phyloP scores from a whole-genome alignment of 148 eudicot species.

The Camellia sinensis region DNA sequence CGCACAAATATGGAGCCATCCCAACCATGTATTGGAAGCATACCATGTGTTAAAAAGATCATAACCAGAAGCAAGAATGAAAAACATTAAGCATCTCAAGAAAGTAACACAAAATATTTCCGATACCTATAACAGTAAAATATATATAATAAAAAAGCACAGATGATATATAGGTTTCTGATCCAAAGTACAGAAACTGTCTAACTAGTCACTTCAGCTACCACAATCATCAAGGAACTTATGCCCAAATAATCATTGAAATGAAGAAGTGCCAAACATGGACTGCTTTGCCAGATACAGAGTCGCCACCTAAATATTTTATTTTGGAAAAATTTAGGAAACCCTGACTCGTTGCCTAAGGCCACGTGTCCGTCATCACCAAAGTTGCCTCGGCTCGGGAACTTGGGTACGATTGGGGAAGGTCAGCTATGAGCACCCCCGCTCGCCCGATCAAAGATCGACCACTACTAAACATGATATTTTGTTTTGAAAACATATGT shows the following conservation, averaged over 20 bases:
- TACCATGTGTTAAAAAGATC: constrained; percentile 12
- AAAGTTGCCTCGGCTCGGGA: no score
- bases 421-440: no score
- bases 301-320: no score
- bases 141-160: not conserved
- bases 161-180: constrained; percentile 11
- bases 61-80: constrained; percentile 7
- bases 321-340: no score
- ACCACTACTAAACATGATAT: no score
- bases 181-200: constrained; percentile 14
- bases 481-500: no score
- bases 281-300: no score
- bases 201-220: constrained; percentile 23
- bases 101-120: not conserved
- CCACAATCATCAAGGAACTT: constrained; percentile 27
- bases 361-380: no score
- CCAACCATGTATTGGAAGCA: not conserved
- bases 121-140: not conserved
- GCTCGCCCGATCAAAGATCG: no score
- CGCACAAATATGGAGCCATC: not conserved
- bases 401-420: no score
- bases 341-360: no score
- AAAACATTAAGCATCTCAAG: not conserved
- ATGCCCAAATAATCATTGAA: no score
- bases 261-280: constrained; percentile 54